Evolutionary conservation across 148 eudicot species (phyloP), one percentile per base, ranked within the genome.

Genomic region (Chenopodium suecicum): DNA sequence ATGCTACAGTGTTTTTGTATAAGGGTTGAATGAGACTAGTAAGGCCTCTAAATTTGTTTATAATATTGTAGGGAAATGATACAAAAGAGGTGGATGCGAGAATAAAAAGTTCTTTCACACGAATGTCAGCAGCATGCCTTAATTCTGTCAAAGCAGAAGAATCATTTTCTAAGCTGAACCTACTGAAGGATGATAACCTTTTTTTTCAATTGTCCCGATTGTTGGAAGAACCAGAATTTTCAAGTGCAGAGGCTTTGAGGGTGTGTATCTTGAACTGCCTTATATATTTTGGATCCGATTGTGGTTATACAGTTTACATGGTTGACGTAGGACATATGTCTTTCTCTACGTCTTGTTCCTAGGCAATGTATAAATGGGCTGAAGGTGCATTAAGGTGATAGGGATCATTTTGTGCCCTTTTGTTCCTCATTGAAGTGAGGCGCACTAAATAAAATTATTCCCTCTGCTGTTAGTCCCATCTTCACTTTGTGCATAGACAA

Each of bases 91-190:
- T 88, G 79, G 78, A 86, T 79, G 71, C 46, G 81, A 88, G 86
- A 78, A 83, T 90, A 66, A 86, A 83, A 83, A 70, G 78, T 31
- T 78, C 86, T 71, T 76, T 90, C 76, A 75, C 78, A 47, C 91
- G 88, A 78, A 88, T 96, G 90, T 88, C 98, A 32, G 84, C 88
- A 76, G 85, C 83, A 71, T 96, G 91, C 83, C 89, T 88, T 58
- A 91, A 88, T 88, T 84, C 94, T 80, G 80, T 77, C 73, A 90
- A 94, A 87, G 92, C 90, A 76, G 89, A 91, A 85, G 92, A 90
- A 75, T 86, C 85, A 80, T 91, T 92, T 84, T 75, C 74, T 83
- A 83, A 81, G 83, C 84, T 96, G 82, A 75, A 89, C 67, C 74
- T 32, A 79, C 31, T 86, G 48, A 89, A 91, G 81, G 98, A 92